phyloP scores from a whole-genome alignment of 495 filamentous ascomycete genomes.

The Xylaria venustula region DNA sequence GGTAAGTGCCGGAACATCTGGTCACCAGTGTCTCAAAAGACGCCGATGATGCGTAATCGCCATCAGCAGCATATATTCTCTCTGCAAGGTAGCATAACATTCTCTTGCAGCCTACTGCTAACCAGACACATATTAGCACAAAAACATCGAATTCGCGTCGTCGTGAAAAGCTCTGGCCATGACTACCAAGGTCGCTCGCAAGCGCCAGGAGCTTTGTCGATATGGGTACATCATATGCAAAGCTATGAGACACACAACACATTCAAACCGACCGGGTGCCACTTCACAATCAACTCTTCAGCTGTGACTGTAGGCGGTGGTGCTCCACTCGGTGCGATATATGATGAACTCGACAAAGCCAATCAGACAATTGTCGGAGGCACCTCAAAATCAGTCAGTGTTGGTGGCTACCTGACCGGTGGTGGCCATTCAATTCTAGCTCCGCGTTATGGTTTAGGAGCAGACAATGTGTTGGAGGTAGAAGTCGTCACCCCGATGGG shows the following conservation, averaged over 20 bases:
- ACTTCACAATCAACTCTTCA: slow-evolving; percentile 27
- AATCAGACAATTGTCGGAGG: slow-evolving; percentile 39
- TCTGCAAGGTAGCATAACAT: neutral
- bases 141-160: slow-evolving; percentile 55
- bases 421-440: slow-evolving; percentile 59
- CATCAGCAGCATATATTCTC: too few species aligned
- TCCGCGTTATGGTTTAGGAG: slow-evolving; percentile 57
- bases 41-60: too few species aligned
- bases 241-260: slow-evolving; percentile 33
- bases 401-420: slow-evolving; percentile 60
- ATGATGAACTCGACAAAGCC: slow-evolving; percentile 27
- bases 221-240: slow-evolving; percentile 50
- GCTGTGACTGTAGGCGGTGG: slow-evolving; percentile 43
- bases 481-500: slow-evolving; percentile 59
- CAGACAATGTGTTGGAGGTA: slow-evolving; percentile 63
- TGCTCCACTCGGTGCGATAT: slow-evolving; percentile 35
- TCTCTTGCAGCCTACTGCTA: neutral
- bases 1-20: slow-evolving; percentile 26
- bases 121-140: slow-evolving; percentile 28
- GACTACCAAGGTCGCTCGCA: slow-evolving; percentile 55
- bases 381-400: slow-evolving; percentile 22
- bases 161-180: slow-evolving; percentile 65
- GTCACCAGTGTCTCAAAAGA: too few species aligned
- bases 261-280: slow-evolving; percentile 40
- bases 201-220: slow-evolving; percentile 50